A percentile compares a stretch with the other conserved stretches of the same genome.
These are phyloP conservation scores for Leishmania braziliensis DNA, from an alignment of 208 protist species.

Conservation along the genomic window DNA sequence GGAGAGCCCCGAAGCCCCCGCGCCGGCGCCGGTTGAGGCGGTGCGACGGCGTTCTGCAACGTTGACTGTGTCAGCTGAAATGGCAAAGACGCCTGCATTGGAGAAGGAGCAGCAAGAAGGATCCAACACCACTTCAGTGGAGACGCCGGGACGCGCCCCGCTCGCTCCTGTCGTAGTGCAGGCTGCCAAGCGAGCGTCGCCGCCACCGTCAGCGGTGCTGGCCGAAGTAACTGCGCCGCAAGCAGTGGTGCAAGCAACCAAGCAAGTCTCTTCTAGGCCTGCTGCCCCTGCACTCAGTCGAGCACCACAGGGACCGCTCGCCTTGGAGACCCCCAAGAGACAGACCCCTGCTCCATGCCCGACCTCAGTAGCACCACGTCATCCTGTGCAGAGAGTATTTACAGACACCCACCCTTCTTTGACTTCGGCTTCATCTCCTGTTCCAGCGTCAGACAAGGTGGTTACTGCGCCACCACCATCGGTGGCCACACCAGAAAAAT, in stretches of 20 bases:
- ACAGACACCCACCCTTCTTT: neutral
- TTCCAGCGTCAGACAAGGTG: neutral
- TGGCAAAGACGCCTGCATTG: neutral
- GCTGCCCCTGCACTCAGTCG: neutral
- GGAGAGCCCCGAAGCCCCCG: neutral
- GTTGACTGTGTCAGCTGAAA: neutral
- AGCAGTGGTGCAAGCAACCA: slow-evolving; percentile 4
- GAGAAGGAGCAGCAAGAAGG: neutral
- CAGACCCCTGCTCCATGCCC: neutral
- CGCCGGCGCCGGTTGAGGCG: slow-evolving; percentile 18
- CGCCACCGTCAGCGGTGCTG: neutral
- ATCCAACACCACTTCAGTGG: neutral
- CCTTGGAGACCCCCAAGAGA: neutral
- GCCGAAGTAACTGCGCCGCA: neutral
- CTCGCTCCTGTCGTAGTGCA: slow-evolving; percentile 12
- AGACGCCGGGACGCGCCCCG: neutral
- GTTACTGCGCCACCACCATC: neutral
- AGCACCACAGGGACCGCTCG: neutral
- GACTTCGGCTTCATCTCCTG: neutral
- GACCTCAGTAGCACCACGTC: neutral
- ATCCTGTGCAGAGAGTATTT: neutral
- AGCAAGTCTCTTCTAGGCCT: neutral
- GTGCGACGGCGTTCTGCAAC: slow-evolving; percentile 9
- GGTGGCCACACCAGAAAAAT: neutral
- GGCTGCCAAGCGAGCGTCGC: slow-evolving; percentile 6